Conservation (phyloP, 129 eudicot genomes). For the Mikania micrantha region DNA sequence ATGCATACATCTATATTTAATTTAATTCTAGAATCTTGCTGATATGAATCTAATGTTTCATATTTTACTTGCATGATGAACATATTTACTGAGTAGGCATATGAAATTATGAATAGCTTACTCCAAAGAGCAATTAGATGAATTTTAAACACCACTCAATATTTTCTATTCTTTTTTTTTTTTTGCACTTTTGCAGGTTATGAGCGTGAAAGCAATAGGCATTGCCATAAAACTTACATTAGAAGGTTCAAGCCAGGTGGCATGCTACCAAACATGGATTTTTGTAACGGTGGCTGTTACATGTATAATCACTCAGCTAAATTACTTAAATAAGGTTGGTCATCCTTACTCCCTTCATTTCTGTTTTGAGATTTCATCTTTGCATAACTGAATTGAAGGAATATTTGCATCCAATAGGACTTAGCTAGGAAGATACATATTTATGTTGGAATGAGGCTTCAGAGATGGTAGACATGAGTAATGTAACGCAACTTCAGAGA, state of each 20-base stretch:
- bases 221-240: constrained; percentile 75
- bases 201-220: constrained; percentile 81
- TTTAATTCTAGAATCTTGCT: background rate
- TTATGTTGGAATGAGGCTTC: no score
- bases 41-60: background rate
- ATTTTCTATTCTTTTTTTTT: background rate
- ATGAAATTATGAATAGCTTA: background rate
- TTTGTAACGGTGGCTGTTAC: no score
- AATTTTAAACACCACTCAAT: background rate
- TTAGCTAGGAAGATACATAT: no score
- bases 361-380: no score
- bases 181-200: constrained; percentile 52
- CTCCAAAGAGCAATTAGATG: background rate
- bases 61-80: background rate
- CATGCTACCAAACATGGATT: no score
- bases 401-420: no score
- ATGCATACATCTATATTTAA: no score
- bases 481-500: no score
- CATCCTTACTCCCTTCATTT: constrained; percentile 1
- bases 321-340: constrained; percentile 70
- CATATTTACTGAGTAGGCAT: background rate
- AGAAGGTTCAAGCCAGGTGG: no score
- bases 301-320: no score
- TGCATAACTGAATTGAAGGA: no score
- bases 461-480: no score